Conservation (phyloP, 2,329 filamentous ascomycete species). For the Colletotrichum neosansevieriae region DNA sequence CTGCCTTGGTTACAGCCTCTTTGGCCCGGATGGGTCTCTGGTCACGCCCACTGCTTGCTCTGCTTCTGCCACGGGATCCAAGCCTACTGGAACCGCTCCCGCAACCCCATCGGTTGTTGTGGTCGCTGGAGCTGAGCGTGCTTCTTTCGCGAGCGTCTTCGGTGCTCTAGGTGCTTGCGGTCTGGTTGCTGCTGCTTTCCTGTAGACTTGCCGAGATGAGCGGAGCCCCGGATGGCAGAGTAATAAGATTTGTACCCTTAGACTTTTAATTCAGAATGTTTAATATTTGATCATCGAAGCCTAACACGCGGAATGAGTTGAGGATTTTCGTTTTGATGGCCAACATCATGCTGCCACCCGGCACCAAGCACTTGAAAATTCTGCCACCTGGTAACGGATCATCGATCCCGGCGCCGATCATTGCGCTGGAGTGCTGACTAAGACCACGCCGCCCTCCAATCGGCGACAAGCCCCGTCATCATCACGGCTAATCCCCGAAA, state of each 20-base stretch:
- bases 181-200: neutral
- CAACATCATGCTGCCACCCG: too few relatives aligned
- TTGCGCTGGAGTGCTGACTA: neutral
- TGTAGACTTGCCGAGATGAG: neutral
- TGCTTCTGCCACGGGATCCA: neutral
- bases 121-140: neutral
- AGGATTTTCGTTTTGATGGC: too few relatives aligned
- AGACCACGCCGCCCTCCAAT: neutral
- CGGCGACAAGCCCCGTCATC: slow-evolving; percentile 17
- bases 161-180: neutral
- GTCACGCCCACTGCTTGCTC: neutral
- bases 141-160: neutral
- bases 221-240: neutral
- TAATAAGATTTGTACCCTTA: neutral
- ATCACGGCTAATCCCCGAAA: slow-evolving; percentile 22
- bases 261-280: neutral
- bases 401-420: neutral
- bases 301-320: too few relatives aligned
- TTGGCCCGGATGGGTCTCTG: neutral
- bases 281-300: neutral
- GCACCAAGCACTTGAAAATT: neutral
- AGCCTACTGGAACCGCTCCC: neutral
- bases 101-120: neutral
- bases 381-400: neutral
- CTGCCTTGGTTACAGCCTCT: slow-evolving; percentile 1